These are phyloP conservation scores for Suillus placidus DNA, from an alignment of 768 basidiomycete genomes.

Conservation along the genomic window DNA sequence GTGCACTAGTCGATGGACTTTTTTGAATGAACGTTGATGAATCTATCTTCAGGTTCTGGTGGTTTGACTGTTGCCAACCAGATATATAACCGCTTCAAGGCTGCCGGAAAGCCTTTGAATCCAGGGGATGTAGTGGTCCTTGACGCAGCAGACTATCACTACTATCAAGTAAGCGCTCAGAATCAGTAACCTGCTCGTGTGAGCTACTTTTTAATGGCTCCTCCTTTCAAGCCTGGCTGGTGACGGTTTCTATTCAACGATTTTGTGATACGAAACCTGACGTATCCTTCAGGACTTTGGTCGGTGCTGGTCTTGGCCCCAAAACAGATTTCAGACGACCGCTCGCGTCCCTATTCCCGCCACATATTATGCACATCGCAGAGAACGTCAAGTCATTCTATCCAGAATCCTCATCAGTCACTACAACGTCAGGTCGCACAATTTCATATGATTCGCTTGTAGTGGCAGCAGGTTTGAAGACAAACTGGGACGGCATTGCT, in stretches of 20 bases:
- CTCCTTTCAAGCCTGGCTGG: conserved; percentile 79
- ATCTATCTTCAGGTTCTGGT: conserved; percentile 60
- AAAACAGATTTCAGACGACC: conserved; percentile 72
- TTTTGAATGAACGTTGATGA: conserved; percentile 8
- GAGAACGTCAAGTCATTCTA: conserved; percentile 76
- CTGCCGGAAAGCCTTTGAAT: conserved; percentile 66
- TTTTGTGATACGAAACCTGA: background rate
- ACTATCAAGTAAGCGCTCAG: conserved; percentile 69
- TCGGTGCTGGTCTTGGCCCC: conserved; percentile 79
- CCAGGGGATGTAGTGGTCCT: conserved; percentile 84
- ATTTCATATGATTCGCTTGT: conserved; percentile 85
- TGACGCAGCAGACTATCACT: conserved; percentile 79
- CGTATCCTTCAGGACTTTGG: conserved; percentile 70
- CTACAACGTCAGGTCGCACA: conserved; percentile 67
- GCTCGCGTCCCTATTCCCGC: conserved; percentile 72
- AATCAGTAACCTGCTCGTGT: background rate
- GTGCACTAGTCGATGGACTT: conserved; percentile 41
- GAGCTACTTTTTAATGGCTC: background rate
- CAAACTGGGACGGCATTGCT: conserved; percentile 75
- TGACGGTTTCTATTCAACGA: conserved; percentile 36
- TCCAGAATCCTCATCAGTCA: conserved; percentile 73
- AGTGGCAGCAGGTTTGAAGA: conserved; percentile 87
- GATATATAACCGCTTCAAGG: conserved; percentile 77
- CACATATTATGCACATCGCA: conserved; percentile 68
- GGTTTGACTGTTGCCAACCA: conserved; percentile 87